Evolutionary conservation across 176 grass and related monocot genomes (phyloP).

Genomic region (Oryza australiensis): DNA sequence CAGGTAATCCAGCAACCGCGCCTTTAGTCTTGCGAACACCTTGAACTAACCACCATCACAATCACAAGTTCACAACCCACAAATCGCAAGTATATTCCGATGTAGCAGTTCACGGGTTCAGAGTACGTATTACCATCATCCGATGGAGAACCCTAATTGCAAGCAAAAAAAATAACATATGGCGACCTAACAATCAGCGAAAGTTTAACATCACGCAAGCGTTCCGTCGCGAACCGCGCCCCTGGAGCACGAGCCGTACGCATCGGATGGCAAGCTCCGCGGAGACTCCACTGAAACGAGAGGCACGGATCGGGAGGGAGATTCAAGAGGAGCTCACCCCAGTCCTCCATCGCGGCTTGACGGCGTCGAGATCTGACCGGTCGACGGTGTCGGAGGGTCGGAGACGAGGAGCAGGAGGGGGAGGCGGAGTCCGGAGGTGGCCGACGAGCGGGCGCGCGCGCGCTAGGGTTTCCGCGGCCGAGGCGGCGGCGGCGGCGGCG

Average conservation of each 20-base stretch:
- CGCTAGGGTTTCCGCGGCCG: slow-evolving; percentile 23
- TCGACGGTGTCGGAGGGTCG: background rate
- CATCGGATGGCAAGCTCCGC: background rate
- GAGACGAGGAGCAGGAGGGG: background rate
- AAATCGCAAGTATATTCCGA: background rate
- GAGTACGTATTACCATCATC: background rate
- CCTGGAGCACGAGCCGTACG: background rate
- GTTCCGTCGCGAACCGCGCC: background rate
- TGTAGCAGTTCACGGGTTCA: background rate
- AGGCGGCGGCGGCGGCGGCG: background rate
- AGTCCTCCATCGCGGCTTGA: slow-evolving; percentile 38
- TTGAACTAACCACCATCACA: background rate
- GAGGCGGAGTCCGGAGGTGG: background rate
- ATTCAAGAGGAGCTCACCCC: slow-evolving; percentile 31
- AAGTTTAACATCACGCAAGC: background rate
- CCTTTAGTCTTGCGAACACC: background rate
- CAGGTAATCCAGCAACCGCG: background rate
- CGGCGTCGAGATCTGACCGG: slow-evolving; percentile 30
- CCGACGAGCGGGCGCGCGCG: background rate
- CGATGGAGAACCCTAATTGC: background rate
- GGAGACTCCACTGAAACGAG: background rate
- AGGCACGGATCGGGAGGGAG: background rate
- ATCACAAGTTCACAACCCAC: background rate
- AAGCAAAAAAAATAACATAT: background rate
- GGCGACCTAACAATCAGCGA: background rate